These are phyloP conservation scores for Phaeomoniella chlamydospora DNA, from an alignment of 2,329 filamentous ascomycete genomes.

Conservation along the genomic window DNA sequence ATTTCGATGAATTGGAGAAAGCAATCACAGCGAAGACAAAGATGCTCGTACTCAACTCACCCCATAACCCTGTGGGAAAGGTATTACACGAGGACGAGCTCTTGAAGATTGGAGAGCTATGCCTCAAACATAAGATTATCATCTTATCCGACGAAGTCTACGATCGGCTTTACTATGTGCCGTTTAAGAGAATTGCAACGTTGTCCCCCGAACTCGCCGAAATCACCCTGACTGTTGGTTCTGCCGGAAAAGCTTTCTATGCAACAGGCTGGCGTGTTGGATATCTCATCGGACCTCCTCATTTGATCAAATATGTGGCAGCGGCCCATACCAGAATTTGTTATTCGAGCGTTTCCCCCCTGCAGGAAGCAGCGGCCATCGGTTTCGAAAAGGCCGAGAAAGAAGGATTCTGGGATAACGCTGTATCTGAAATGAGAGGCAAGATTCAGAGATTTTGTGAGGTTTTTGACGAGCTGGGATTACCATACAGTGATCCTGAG, in stretches of 20 bases:
- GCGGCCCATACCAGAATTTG: conserved; percentile 93
- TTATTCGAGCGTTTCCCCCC: conserved; percentile 81
- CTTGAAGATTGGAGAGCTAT: conserved; percentile 70
- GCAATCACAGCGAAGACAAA: conserved; percentile 78
- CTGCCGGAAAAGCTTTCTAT: conserved; percentile 96
- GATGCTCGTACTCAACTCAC: conserved; percentile 67
- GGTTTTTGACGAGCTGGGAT: conserved; percentile 58
- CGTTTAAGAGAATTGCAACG: conserved; percentile 84
- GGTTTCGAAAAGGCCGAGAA: conserved; percentile 84
- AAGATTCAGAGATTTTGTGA: conserved; percentile 82
- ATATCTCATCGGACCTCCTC: conserved; percentile 79
- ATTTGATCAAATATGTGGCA: conserved; percentile 81
- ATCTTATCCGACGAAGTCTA: conserved; percentile 91
- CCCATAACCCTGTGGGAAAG: conserved; percentile 92
- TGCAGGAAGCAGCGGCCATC: conserved; percentile 88
- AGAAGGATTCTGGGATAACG: conserved; percentile 74
- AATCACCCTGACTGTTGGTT: conserved; percentile 84
- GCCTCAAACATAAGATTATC: conserved; percentile 84
- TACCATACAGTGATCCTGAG: conserved; percentile 83
- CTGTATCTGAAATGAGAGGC: conserved; percentile 71
- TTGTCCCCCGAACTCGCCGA: conserved; percentile 79
- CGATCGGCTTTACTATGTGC: conserved; percentile 86
- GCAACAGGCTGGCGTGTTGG: conserved; percentile 94
- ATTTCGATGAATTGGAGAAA: conserved; percentile 67
- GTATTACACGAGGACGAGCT: conserved; percentile 79